Evolutionary conservation across 169 alveolate species (phyloP), one percentile per base, ranked within the genome.

Genomic region (Cryptosporidium viatorum): DNA sequence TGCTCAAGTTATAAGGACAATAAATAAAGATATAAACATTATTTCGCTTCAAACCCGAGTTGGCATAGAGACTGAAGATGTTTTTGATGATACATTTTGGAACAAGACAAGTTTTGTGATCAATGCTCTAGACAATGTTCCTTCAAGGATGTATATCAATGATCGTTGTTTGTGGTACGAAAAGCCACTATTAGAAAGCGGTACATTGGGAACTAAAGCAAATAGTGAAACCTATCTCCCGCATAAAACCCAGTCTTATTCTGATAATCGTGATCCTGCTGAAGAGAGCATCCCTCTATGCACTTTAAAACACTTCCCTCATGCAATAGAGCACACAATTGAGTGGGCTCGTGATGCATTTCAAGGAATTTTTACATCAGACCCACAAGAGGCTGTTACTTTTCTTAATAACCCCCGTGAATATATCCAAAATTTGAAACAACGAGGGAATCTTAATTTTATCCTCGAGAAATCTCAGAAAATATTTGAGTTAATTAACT

Each of bases 331-430:
- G 68, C 99, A 99, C 93, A 96, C 99, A 33, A 97, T 98, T 55
- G 98, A 98, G 93, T 99, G 99, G 99, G 99, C 99, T 0, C 93
- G 99, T 85, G 99, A 98, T 74, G 95, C 95, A 43, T 99, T 99
- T 92, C 98, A 97, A 85, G 98, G 98, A 74, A 67, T 95, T 62
- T 99, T 98, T 91, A 96, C 97, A 45, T 99, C 97, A 69, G 96
- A 96, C 10, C 98, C 99, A 0, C 94, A 96, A 73, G 98, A 97
- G 74, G 93, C 96, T 50, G 93, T 94, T 65, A 93, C 96, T 50
- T 96, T 94, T 87, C 93, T 94, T 67, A 96, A 94, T 62, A 95
- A 93, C 84, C 96, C 97, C 35, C 39, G 50, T 14, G 91, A 62
- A 12, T 95, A 91, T 92, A 52, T 96, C 6, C 84, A 48, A 37